Percentiles rank a stretch among this genome's conserved stretches.
Evolutionary conservation across 176 grass and related monocot genomes (phyloP).

Genomic region (Paspalum vaginatum): DNA sequence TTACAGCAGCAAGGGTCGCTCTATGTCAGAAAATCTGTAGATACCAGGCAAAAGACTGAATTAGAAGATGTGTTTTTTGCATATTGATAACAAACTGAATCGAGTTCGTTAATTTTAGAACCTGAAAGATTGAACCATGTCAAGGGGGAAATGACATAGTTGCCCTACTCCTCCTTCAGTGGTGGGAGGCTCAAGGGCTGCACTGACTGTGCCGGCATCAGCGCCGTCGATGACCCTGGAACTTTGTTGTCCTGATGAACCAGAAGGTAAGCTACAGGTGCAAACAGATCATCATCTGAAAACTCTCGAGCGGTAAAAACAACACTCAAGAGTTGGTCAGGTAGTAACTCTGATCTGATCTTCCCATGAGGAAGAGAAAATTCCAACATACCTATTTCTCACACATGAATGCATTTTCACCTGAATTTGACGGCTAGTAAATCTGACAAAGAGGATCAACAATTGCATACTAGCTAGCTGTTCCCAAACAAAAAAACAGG

Average conservation of each 20-base stretch:
- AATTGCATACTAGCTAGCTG: slow-evolving; percentile 26
- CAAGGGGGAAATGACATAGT: not conserved
- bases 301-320: not conserved
- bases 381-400: slow-evolving; percentile 43
- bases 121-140: slow-evolving; percentile 18
- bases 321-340: slow-evolving; percentile 9
- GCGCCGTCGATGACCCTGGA: not conserved
- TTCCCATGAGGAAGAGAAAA: slow-evolving; percentile 18
- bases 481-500: slow-evolving; percentile 14
- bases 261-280: slow-evolving; percentile 34
- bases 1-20: no score
- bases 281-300: not conserved
- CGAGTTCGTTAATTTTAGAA: not conserved
- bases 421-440: slow-evolving; percentile 2
- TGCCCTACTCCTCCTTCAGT: not conserved
- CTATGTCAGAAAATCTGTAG: not conserved
- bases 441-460: not conserved
- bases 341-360: not conserved
- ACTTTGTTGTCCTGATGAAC: slow-evolving; percentile 30
- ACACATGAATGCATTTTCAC: slow-evolving; percentile 1
- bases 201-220: not conserved
- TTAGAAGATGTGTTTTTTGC: slow-evolving; percentile 5
- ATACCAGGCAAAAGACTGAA: not conserved
- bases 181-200: not conserved
- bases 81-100: not conserved